phyloP scores from a whole-genome alignment of 768 basidiomycete species.

The Tulasnella sp. region DNA sequence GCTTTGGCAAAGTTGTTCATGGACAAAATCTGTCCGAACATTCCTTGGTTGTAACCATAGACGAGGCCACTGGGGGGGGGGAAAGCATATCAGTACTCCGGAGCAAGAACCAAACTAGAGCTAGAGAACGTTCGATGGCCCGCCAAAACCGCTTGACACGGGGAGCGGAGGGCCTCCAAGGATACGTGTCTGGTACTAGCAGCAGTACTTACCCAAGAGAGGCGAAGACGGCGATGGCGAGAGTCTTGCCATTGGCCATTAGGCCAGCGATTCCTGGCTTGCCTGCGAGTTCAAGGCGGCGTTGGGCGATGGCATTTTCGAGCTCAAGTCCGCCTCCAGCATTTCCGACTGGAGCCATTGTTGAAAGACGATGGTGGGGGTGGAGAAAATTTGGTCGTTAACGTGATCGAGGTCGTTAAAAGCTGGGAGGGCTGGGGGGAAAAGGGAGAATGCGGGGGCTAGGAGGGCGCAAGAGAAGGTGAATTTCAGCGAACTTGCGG shows the following conservation, averaged over 20 bases:
- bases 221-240: constrained; percentile 66
- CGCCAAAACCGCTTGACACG: too few species aligned
- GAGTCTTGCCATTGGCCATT: constrained; percentile 55
- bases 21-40: not conserved
- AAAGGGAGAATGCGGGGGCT: not conserved
- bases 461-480: not conserved
- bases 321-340: not conserved
- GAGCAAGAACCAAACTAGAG: not conserved
- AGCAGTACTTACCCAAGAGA: constrained; percentile 69
- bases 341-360: not conserved
- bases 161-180: too few species aligned
- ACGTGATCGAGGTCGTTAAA: not conserved
- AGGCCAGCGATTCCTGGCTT: constrained; percentile 38
- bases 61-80: not conserved
- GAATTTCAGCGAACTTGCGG: not conserved
- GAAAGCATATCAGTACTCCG: not conserved
- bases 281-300: not conserved
- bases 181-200: too few species aligned
- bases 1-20: not conserved
- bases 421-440: not conserved
- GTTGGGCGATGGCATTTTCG: not conserved
- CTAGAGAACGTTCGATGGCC: not conserved
- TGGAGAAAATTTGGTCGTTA: not conserved
- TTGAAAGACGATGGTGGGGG: not conserved
- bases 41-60: not conserved